Evolutionary conservation across 2,329 filamentous ascomycete genomes (phyloP).

Genomic region (Plectosphaerella plurivora): DNA sequence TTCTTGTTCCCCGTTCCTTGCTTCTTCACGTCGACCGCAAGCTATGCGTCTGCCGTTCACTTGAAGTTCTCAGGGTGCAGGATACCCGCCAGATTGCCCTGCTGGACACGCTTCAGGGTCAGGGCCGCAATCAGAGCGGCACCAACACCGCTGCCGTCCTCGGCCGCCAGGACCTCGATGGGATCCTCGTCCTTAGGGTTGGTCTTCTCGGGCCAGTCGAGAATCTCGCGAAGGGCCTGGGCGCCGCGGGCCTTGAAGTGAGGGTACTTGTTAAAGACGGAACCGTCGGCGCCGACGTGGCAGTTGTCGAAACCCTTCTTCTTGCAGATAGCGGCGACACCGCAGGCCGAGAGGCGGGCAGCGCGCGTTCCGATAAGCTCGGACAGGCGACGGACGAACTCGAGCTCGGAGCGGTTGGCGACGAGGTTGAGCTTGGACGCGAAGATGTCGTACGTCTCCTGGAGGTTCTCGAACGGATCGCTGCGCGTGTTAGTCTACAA

Average conservation of each 20-base stretch:
- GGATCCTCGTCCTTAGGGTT: constrained; percentile 73
- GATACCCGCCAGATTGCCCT: constrained; percentile 60
- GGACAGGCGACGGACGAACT: constrained; percentile 81
- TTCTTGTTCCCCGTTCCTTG: background rate
- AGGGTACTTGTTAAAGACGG: constrained; percentile 98
- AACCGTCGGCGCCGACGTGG: constrained; percentile 95
- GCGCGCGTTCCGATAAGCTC: constrained; percentile 94
- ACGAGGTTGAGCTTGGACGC: constrained; percentile 67
- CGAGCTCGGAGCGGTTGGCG: constrained; percentile 73
- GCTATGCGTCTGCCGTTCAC: constrained; percentile 15
- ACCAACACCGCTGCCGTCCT: constrained; percentile 96
- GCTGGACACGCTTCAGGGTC: constrained; percentile 60
- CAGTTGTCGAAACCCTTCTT: constrained; percentile 88
- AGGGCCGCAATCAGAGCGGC: constrained; percentile 85
- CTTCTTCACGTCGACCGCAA: too few relatives aligned
- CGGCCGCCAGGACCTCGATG: constrained; percentile 80
- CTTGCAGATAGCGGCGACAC: constrained; percentile 92
- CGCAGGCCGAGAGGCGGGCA: constrained; percentile 87
- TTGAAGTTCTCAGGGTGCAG: constrained; percentile 60
- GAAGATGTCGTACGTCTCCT: constrained; percentile 82
- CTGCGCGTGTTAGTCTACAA: constrained; percentile 32
- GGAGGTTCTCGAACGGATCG: constrained; percentile 92
- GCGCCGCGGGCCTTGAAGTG: constrained; percentile 95
- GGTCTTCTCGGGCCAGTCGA: constrained; percentile 81
- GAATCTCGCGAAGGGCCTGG: constrained; percentile 84